A percentile compares a stretch with the other conserved stretches of the same genome.
These are phyloP conservation scores for Tricholoma matsutake DNA, from an alignment of 768 basidiomycete genomes.

Conservation along the genomic window DNA sequence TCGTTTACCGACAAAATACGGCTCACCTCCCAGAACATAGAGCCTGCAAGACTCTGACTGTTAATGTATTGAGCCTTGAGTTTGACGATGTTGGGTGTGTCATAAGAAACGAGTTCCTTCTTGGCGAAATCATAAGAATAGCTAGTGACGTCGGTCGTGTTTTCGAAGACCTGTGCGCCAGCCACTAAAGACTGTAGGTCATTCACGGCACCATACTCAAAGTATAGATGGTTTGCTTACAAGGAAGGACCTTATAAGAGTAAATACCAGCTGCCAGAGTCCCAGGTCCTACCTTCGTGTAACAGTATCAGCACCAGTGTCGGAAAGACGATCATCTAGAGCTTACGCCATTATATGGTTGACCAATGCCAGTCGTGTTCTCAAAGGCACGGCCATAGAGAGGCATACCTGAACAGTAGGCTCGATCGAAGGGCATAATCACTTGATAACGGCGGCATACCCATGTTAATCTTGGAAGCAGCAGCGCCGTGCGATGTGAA, in stretches of 20 bases:
- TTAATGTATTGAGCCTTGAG: constrained; percentile 69
- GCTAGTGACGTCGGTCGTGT: constrained; percentile 65
- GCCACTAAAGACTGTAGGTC: constrained; percentile 31
- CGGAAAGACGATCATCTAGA: background rate
- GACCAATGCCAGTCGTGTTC: constrained; percentile 62
- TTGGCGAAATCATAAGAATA: constrained; percentile 74
- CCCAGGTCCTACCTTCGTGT: no score
- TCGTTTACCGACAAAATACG: background rate
- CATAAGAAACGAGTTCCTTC: constrained; percentile 72
- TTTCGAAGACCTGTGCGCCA: constrained; percentile 61
- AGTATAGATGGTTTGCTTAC: constrained; percentile 36
- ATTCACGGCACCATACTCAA: background rate
- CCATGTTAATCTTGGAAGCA: constrained; percentile 63
- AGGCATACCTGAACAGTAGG: constrained; percentile 56
- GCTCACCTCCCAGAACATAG: constrained; percentile 72
- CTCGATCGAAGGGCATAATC: no score
- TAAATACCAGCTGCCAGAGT: no score
- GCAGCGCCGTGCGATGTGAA: constrained; percentile 63
- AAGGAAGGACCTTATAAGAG: constrained; percentile 72
- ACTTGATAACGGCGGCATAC: constrained; percentile 28
- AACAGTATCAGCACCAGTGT: background rate
- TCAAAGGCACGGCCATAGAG: constrained; percentile 81
- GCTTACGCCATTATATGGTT: constrained; percentile 63
- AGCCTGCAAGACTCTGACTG: constrained; percentile 56
- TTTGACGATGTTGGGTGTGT: constrained; percentile 63